Evolutionary conservation across 176 grass and related monocot genomes (phyloP).

Genomic region (Oryza punctata): DNA sequence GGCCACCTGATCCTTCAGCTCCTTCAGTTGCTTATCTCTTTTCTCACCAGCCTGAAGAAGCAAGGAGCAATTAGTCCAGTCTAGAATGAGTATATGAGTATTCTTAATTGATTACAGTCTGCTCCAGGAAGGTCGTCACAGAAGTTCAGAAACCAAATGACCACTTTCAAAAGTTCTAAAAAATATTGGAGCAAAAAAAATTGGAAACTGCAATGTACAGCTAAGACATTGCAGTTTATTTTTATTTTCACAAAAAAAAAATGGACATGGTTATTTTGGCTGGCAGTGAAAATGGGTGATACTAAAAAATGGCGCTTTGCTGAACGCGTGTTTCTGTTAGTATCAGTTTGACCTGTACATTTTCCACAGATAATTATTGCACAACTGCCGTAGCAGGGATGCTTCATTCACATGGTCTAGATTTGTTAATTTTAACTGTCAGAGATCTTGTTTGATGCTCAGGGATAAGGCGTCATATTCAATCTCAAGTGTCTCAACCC

Average conservation of each 20-base stretch:
- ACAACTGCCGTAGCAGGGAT: slow-evolving; percentile 18
- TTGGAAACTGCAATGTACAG: too few relatives aligned
- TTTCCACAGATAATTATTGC: slow-evolving; percentile 20
- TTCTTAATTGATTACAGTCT: not conserved
- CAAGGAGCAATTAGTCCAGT: not conserved
- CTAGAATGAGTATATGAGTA: not conserved
- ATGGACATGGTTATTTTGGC: not conserved
- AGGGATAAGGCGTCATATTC: slow-evolving; percentile 16
- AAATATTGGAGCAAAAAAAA: not conserved
- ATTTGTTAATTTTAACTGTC: slow-evolving; percentile 43
- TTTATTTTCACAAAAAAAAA: not conserved
- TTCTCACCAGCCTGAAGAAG: slow-evolving; percentile 76
- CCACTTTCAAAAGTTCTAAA: not conserved
- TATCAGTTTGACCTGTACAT: slow-evolving; percentile 31
- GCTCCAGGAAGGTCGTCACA: not conserved
- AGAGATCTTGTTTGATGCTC: slow-evolving; percentile 11
- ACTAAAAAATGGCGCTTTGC: slow-evolving; percentile 14
- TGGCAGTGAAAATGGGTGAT: not conserved
- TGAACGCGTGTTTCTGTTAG: not conserved
- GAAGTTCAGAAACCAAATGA: not conserved
- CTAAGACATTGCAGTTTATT: not conserved
- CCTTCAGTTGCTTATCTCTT: slow-evolving; percentile 83
- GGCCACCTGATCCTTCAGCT: slow-evolving; percentile 78
- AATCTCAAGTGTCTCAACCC: slow-evolving; percentile 11
- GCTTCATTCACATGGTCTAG: slow-evolving; percentile 29